Conservation (phyloP, 2,329 filamentous ascomycete genomes). For the Trichoderma brevicompactum region DNA sequence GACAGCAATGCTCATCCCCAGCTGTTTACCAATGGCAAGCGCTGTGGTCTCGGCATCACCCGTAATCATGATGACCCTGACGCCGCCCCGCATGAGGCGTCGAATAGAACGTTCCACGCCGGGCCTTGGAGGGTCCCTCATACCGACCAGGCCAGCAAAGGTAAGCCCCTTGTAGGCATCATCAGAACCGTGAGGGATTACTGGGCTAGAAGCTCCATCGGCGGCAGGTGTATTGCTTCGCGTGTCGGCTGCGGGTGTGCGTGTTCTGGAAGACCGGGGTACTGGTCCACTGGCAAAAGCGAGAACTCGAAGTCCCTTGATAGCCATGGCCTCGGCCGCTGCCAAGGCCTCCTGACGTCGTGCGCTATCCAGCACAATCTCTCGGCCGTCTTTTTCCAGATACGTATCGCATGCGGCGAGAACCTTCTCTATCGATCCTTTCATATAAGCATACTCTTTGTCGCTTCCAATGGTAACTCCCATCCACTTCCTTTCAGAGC, state of each 20-base stretch:
- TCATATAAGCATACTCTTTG: slow-evolving; percentile 88
- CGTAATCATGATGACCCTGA: slow-evolving; percentile 99
- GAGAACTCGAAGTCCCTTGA: slow-evolving; percentile 85
- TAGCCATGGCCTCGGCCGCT: slow-evolving; percentile 85
- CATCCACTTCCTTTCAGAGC: slow-evolving; percentile 99
- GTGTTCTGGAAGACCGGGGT: slow-evolving; percentile 49
- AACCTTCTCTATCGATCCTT: slow-evolving; percentile 88
- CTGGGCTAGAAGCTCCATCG: slow-evolving; percentile 46
- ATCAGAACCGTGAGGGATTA: slow-evolving; percentile 56
- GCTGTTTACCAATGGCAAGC: slow-evolving; percentile 86
- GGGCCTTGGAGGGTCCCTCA: slow-evolving; percentile 93
- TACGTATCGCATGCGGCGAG: slow-evolving; percentile 89
- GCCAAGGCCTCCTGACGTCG: slow-evolving; percentile 74
- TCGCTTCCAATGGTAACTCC: slow-evolving; percentile 81
- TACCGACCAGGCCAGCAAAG: slow-evolving; percentile 91
- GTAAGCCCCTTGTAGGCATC: slow-evolving; percentile 81
- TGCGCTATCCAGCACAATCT: slow-evolving; percentile 80
- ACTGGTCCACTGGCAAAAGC: slow-evolving; percentile 88
- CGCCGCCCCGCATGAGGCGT: slow-evolving; percentile 87
- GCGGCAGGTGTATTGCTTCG: slow-evolving; percentile 59
- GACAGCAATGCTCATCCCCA: slow-evolving; percentile 84
- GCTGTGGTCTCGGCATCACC: slow-evolving; percentile 95
- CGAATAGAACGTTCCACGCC: slow-evolving; percentile 89
- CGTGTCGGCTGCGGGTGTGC: slow-evolving; percentile 44
- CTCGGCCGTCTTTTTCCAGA: slow-evolving; percentile 80